Conservation (phyloP, 371 early-diverging fungal genomes). For the Rhizopus delemar region DNA sequence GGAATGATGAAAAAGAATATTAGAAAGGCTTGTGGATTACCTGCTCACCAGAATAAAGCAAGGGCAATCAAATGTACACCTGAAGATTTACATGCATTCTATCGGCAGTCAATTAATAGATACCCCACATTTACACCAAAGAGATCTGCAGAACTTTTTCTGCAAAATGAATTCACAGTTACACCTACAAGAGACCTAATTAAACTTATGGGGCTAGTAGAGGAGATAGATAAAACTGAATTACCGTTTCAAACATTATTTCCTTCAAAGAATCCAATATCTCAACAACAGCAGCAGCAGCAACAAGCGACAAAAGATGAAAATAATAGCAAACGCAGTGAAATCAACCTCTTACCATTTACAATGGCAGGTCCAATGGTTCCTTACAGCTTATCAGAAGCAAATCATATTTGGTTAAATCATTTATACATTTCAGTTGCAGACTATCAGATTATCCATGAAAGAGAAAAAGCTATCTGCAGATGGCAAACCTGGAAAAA, state of each 20-base stretch:
- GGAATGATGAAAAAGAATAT: slow-evolving; percentile 48
- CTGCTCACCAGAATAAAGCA: slow-evolving; percentile 10
- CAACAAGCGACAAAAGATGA: slow-evolving; percentile 1
- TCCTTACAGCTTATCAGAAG: slow-evolving; percentile 60
- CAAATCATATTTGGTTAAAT: slow-evolving; percentile 57
- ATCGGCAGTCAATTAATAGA: slow-evolving; percentile 55
- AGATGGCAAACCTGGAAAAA: slow-evolving; percentile 35
- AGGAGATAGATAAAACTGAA: slow-evolving; percentile 29
- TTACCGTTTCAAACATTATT: slow-evolving; percentile 47
- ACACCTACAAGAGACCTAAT: slow-evolving; percentile 16
- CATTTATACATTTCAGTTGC: slow-evolving; percentile 66
- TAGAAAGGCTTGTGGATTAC: slow-evolving; percentile 51
- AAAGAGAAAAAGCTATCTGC: slow-evolving; percentile 53
- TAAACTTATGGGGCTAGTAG: slow-evolving; percentile 40
- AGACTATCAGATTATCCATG: slow-evolving; percentile 62
- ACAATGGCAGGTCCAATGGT: slow-evolving; percentile 38
- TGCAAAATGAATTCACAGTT: slow-evolving; percentile 4
- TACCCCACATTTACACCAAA: slow-evolving; percentile 61
- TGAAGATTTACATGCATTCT: slow-evolving; percentile 64
- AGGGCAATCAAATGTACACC: slow-evolving; percentile 60
- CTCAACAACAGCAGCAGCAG: slow-evolving; percentile 6
- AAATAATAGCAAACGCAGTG: background rate
- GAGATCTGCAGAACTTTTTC: background rate
- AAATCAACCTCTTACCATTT: slow-evolving; percentile 37
- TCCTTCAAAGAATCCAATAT: slow-evolving; percentile 33